Conservation (phyloP, 371 early-diverging fungal species). For the Syncephalastrum racemosum region DNA sequence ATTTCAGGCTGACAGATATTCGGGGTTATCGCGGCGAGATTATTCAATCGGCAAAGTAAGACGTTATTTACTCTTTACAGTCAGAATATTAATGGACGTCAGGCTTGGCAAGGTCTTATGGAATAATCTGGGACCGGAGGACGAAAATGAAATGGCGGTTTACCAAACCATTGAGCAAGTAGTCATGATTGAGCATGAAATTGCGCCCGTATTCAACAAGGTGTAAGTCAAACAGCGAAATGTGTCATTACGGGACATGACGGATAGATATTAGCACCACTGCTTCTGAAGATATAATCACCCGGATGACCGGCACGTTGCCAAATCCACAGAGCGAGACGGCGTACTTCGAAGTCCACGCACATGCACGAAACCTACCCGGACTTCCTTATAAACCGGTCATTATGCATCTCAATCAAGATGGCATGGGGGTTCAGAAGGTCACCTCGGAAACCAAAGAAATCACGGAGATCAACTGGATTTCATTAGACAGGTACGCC, state of each 20-base stretch:
- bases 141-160: slow-evolving; percentile 33
- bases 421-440: slow-evolving; percentile 31
- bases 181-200: slow-evolving; percentile 29
- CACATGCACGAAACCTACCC: slow-evolving; percentile 39
- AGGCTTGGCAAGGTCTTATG: slow-evolving; percentile 52
- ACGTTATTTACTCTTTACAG: not conserved
- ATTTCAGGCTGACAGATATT: slow-evolving; percentile 28
- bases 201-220: slow-evolving; percentile 34
- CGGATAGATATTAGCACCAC: slow-evolving; percentile 29
- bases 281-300: slow-evolving; percentile 21
- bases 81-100: not conserved
- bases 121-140: slow-evolving; percentile 19
- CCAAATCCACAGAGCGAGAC: slow-evolving; percentile 19
- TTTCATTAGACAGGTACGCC: slow-evolving; percentile 47
- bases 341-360: slow-evolving; percentile 43
- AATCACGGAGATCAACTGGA: slow-evolving; percentile 42
- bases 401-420: slow-evolving; percentile 35
- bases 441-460: slow-evolving; percentile 24
- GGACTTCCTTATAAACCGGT: slow-evolving; percentile 22
- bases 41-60: slow-evolving; percentile 42
- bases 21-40: slow-evolving; percentile 42
- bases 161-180: slow-evolving; percentile 41
- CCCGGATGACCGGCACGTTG: slow-evolving; percentile 23
- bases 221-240: slow-evolving; percentile 31
- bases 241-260: not conserved